phyloP scores from a whole-genome alignment of 140 eudicot species.

The Stevia rebaudiana region DNA sequence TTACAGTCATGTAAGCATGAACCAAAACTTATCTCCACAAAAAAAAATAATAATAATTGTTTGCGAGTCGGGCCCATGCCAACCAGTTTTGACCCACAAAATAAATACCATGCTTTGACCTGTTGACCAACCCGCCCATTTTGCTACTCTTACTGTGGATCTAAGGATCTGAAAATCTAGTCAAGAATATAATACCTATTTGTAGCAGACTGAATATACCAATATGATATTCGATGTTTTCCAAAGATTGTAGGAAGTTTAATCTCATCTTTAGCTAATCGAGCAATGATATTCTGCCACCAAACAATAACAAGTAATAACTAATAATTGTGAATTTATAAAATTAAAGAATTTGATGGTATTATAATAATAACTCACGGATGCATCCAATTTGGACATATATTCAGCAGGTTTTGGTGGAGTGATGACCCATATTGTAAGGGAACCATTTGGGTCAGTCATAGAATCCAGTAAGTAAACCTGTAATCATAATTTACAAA shows the following conservation, averaged over 20 bases:
- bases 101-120: not conserved
- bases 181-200: slow-evolving; percentile 41
- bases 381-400: slow-evolving; percentile 56
- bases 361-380: slow-evolving; percentile 28
- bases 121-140: not conserved
- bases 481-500: slow-evolving; percentile 38
- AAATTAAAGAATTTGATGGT: not conserved
- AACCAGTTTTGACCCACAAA: not conserved
- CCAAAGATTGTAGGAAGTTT: slow-evolving; percentile 75
- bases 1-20: not conserved
- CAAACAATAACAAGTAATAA: slow-evolving; percentile 1
- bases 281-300: slow-evolving; percentile 54
- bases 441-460: slow-evolving; percentile 53
- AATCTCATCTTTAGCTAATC: slow-evolving; percentile 50
- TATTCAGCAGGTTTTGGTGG: slow-evolving; percentile 59
- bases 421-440: slow-evolving; percentile 61
- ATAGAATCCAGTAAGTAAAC: slow-evolving; percentile 44
- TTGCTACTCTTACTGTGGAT: not conserved
- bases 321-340: not conserved
- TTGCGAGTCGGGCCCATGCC: not conserved
- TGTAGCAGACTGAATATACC: slow-evolving; percentile 53
- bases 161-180: not conserved
- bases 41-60: not conserved
- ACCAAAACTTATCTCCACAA: not conserved
- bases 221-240: slow-evolving; percentile 48